Evolutionary conservation across 768 basidiomycete genomes (phyloP), one percentile per base, ranked within the genome.

Genomic region (Clathrus columnatus): DNA sequence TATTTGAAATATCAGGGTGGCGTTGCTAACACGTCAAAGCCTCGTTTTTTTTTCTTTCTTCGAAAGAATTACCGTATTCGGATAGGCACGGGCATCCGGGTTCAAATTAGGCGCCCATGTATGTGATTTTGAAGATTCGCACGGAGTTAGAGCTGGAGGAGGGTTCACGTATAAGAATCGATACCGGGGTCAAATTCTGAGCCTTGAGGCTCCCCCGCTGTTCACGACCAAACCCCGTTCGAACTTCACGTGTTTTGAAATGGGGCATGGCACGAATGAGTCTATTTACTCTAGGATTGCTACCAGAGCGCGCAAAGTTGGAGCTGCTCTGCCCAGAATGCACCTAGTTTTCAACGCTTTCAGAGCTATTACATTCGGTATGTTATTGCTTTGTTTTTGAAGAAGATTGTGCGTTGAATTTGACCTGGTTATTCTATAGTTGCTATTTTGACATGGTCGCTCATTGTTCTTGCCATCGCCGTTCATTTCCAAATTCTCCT

Each of bases 391-490:
- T 36, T n/a, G 11, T 36, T 2, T 36, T 36, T 36, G 11, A n/a
- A 11, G 36, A n/a, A 2, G 14, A 14, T 36, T 4, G 36, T 30
- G 8, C 11, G 51, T 11, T 27, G 36, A 2, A 48, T 32, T 23
- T 11, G n/a, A 56, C 27, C 30, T 43, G 6, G 7, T 28, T 28
- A 20, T 30, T 51, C 8, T 28, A 10, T 56, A 91, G 88, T 73
- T 62, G 70, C 80, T 44, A 79, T 88, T 42, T 68, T 91, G 50
- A 67, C 83, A 57, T 91, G 86, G 77, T 87, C 86, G 20, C 69
- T 85, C 58, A 83, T 91, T 61, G 88, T 85, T 63, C 72, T 91
- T 59, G 86, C 80, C 57, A 83, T 91, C 72, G 85, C 87, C 50
- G 84, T 76, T 32, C 85, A 88, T 64, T 88, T 91, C 64, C 81